Percentiles rank a stretch among this genome's conserved stretches.
Evolutionary conservation across 192 early-diverging fungal genomes (phyloP).

Genomic region (Mortierella alpina): DNA sequence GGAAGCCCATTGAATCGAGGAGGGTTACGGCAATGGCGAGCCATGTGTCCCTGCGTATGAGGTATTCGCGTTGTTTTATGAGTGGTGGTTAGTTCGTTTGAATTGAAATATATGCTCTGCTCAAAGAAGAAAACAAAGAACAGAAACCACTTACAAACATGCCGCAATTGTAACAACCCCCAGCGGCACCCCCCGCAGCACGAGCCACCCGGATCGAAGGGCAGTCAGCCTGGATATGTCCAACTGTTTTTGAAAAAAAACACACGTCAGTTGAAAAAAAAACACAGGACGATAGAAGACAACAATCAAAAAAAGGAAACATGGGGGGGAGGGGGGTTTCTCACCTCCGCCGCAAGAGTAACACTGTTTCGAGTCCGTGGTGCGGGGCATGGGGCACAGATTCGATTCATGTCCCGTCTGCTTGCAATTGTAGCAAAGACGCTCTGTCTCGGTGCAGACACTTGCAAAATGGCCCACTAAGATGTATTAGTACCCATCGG

Average conservation of each 20-base stretch:
- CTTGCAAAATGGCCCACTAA: constrained; percentile 66
- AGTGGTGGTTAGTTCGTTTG: too few relatives aligned
- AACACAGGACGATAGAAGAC: not conserved
- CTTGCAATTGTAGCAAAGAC: constrained; percentile 70
- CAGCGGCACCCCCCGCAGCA: constrained; percentile 30
- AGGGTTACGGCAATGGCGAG: constrained; percentile 57
- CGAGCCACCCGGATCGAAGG: constrained; percentile 52
- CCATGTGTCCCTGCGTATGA: constrained; percentile 61
- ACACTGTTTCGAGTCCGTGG: constrained; percentile 60
- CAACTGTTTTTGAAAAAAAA: constrained; percentile 46
- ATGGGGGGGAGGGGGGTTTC: too few relatives aligned
- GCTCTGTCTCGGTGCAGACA: constrained; percentile 60
- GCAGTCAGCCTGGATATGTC: constrained; percentile 66
- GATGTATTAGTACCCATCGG: not conserved
- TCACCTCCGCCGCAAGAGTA: constrained; percentile 67
- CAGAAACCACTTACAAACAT: constrained; percentile 56
- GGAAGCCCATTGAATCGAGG: constrained; percentile 33
- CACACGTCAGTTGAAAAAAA: not conserved
- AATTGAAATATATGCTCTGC: too few relatives aligned
- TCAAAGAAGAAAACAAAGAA: not conserved
- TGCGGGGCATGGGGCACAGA: constrained; percentile 59
- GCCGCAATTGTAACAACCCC: constrained; percentile 61
- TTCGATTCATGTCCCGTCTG: constrained; percentile 63
- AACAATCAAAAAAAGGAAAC: not conserved
- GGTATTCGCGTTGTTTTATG: not conserved